Percentiles rank a stretch among this genome's conserved stretches.
Conservation (phyloP, 768 basidiomycete species). For the Piloderma croceum region DNA sequence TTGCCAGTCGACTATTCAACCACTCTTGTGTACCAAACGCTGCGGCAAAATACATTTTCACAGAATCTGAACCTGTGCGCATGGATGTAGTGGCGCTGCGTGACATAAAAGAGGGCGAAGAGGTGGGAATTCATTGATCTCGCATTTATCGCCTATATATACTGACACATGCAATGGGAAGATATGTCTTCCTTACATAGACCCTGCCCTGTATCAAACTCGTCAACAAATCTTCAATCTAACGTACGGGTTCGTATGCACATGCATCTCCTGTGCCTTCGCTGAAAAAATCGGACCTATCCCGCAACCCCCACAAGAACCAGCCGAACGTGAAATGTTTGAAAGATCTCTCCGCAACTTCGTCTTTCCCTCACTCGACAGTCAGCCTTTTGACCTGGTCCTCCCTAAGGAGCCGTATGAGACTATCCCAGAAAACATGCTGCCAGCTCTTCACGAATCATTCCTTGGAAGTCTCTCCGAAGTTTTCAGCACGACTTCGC, state of each 20-base stretch:
- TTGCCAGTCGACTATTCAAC: constrained; percentile 77
- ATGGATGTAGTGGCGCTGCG: constrained; percentile 67
- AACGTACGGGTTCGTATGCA: constrained; percentile 66
- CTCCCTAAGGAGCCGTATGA: constrained; percentile 25
- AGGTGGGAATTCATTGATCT: constrained; percentile 39
- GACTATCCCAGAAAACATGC: constrained; percentile 36
- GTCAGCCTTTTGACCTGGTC: constrained; percentile 34
- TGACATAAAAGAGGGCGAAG: constrained; percentile 52
- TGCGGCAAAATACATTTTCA: constrained; percentile 51
- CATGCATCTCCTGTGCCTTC: constrained; percentile 51
- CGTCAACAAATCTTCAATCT: constrained; percentile 52
- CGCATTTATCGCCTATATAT: too few relatives aligned
- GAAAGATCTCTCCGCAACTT: constrained; percentile 7
- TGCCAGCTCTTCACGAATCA: constrained; percentile 46
- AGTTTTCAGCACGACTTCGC: constrained; percentile 62
- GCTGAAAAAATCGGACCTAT: constrained; percentile 34
- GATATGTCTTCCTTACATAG: constrained; percentile 74
- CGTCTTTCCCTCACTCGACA: constrained; percentile 15
- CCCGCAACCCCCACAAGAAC: constrained; percentile 33
- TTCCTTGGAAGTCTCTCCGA: constrained; percentile 57
- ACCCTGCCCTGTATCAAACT: constrained; percentile 64
- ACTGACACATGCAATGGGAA: constrained; percentile 30
- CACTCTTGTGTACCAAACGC: constrained; percentile 79
- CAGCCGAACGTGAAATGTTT: constrained; percentile 19
- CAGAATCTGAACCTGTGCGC: constrained; percentile 26